Evolutionary conservation across 192 early-diverging fungal genomes (phyloP).

Genomic region (Linnemannia schmuckeri): DNA sequence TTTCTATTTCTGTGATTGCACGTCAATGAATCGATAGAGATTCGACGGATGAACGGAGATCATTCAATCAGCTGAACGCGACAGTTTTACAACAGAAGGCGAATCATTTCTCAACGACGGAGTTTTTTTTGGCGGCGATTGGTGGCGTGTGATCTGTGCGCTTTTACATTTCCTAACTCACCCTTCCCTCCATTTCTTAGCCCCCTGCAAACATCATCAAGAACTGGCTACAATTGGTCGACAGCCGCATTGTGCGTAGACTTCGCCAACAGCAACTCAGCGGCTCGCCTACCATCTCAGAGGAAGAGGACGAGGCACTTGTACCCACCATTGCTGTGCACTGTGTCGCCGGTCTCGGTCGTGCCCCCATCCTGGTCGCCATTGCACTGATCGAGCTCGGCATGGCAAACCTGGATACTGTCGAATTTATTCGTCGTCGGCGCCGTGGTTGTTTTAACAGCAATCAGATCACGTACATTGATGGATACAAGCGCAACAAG

Average conservation of each 20-base stretch:
- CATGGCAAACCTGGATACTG: conserved; percentile 80
- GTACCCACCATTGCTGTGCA: conserved; percentile 86
- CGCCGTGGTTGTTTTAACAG: conserved; percentile 87
- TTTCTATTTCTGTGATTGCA: not conserved
- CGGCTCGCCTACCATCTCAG: conserved; percentile 31
- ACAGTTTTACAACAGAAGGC: not conserved
- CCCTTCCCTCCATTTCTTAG: conserved; percentile 20
- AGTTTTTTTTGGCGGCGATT: not conserved
- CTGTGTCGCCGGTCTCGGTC: conserved; percentile 95
- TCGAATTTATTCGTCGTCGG: conserved; percentile 79
- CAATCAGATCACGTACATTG: conserved; percentile 77
- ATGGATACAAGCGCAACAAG: conserved; percentile 59
- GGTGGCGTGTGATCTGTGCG: conserved; percentile 17
- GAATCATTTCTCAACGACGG: not conserved
- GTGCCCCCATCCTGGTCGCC: conserved; percentile 92
- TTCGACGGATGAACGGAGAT: not conserved
- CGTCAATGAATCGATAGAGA: not conserved
- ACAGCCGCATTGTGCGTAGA: conserved; percentile 61
- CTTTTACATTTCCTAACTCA: not conserved
- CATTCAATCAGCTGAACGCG: not conserved
- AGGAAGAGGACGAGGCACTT: conserved; percentile 25
- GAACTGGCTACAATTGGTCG: conserved; percentile 79
- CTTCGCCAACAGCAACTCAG: conserved; percentile 22
- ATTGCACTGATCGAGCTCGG: conserved; percentile 85
- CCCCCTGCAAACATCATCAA: conserved; percentile 74